Conservation (phyloP, 768 basidiomycete genomes). For the Mycena maculata region DNA sequence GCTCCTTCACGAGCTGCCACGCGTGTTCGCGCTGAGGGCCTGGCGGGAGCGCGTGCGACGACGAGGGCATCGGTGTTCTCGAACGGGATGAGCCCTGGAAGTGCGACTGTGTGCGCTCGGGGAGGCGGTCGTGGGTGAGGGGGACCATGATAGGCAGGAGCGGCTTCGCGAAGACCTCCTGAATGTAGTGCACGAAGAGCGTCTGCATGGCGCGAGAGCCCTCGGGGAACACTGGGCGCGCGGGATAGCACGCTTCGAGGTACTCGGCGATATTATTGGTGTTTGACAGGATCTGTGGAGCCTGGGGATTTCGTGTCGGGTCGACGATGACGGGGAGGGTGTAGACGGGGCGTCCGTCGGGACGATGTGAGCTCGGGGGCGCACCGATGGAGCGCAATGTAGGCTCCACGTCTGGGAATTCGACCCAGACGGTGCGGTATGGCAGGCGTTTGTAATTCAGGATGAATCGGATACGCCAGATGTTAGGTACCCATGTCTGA, state of each 20-base stretch:
- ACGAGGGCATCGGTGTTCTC: conserved; percentile 6
- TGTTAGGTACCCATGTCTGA: conserved; percentile 81
- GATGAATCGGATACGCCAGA: conserved; percentile 60
- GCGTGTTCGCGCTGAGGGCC: conserved; percentile 55
- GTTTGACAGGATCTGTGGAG: conserved; percentile 68
- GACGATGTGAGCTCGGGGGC: conserved; percentile 62
- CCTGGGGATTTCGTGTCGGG: conserved; percentile 55
- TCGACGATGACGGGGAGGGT: conserved; percentile 78
- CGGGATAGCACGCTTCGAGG: conserved; percentile 75
- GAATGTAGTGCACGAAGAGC: conserved; percentile 77
- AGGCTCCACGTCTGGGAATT: conserved; percentile 74
- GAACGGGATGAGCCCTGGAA: conserved; percentile 47
- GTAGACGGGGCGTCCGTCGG: conserved; percentile 72
- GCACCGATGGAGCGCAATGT: conserved; percentile 70
- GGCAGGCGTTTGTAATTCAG: conserved; percentile 82
- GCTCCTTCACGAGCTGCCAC: conserved; percentile 58
- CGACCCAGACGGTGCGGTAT: conserved; percentile 77
- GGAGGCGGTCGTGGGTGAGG: conserved; percentile 70
- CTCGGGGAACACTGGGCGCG: conserved; percentile 76
- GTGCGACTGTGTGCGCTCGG: conserved; percentile 64
- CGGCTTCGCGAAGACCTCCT: conserved; percentile 73
- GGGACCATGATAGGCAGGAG: conserved; percentile 79
- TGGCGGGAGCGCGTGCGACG: conserved; percentile 19
- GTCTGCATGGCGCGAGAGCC: conserved; percentile 76
- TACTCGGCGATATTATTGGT: conserved; percentile 76